Evolutionary conservation across 306 rosid species (phyloP).

Genomic region (apple (Malus domestica)): ASM211411v1 NC_041799.1:41252001-41252500

Average conservation of each 20-base stretch:
- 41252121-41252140: too few species aligned
- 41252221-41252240: slow-evolving; percentile 69
- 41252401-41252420: neutral
- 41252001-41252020: neutral
- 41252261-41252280: slow-evolving; percentile 37
- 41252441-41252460: neutral
- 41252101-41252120: too few species aligned
- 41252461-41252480: neutral
- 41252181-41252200: neutral
- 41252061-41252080: neutral
- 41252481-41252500: neutral
- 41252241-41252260: slow-evolving; percentile 61
- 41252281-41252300: slow-evolving; percentile 57
- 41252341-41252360: neutral
- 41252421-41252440: neutral
- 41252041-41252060: neutral
- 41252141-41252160: too few species aligned
- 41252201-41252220: slow-evolving; percentile 55
- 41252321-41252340: neutral
- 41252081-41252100: too few species aligned
- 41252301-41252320: slow-evolving; percentile 32
- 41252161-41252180: too few species aligned
- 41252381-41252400: neutral
- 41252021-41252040: neutral
- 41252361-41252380: neutral